Base-by-base conservation (phyloP, 148 eudicot species). In the Rhododendron griersonianum region DNA sequence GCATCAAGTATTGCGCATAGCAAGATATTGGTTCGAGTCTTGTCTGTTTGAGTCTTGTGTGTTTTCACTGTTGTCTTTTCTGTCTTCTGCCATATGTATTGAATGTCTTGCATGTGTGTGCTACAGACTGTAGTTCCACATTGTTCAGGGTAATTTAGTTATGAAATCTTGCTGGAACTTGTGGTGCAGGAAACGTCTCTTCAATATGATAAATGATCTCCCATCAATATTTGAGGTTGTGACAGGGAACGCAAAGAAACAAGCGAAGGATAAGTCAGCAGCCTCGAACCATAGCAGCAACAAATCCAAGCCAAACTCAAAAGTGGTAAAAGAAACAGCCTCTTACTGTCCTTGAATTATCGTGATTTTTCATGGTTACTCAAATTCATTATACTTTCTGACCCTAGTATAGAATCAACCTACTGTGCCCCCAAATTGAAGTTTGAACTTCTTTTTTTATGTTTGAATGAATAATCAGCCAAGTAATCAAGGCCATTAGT, bases 161-260 rank as follows among this genome's bases (percentile, higher is more conserved):
- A n/a, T 44, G 75, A 74, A 82, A 15, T 74, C 81, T 21, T 86
- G 44, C 35, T 16, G 48, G 28, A 39, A 18, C 37, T 77, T 84
- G 51, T 85, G 50, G 67, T 89, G 93, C 89, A 93, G 95, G 90
- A 93, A 91, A 83, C 92, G 91, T 10, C 91, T 93, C 30, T 91
- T 93, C 86, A 89, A 63, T 85, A 87, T 90, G 93, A 91, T 93
- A 83, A 93, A 93, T 90, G 95, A 93, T 33, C 81, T 93, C 83
- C 93, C 95, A 48, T 89, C 95, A 73, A 85, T 93, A 63, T 91
- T 88, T 85, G 95, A 93, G 85, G 88, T 88, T 84, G 92, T 93
- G 77, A 88, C 89, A 84, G 95, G 93, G 85, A 23, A 61, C 80
- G 87, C 84, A 18, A 93, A 91, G 88, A 93, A 90, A 84, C 92